phyloP scores from a whole-genome alignment of 345 rosid species.

The Euphorbia tirucalli region DNA sequence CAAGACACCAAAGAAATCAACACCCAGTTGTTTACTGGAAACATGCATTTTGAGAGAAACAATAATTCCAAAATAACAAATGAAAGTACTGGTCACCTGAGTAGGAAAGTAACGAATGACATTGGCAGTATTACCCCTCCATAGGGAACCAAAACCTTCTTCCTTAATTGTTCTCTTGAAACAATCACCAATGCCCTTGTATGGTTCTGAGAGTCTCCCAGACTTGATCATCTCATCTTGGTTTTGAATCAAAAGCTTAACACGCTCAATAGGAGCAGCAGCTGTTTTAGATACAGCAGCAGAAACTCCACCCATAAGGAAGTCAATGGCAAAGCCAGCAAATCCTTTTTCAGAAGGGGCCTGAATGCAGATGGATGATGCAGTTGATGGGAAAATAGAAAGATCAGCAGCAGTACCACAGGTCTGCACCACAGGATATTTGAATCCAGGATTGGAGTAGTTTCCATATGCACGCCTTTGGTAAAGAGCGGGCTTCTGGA shows the following conservation, averaged over 20 bases:
- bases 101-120: slow-evolving; percentile 39
- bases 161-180: slow-evolving; percentile 26
- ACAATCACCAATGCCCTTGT: slow-evolving; percentile 36
- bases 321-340: slow-evolving; percentile 33
- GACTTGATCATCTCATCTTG: slow-evolving; percentile 37
- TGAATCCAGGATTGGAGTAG: slow-evolving; percentile 64
- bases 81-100: slow-evolving; percentile 18
- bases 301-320: slow-evolving; percentile 41
- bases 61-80: not conserved
- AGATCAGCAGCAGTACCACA: slow-evolving; percentile 29
- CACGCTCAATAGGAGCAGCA: slow-evolving; percentile 39
- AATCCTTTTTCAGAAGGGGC: slow-evolving; percentile 36
- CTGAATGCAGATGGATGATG: slow-evolving; percentile 24
- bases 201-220: slow-evolving; percentile 37
- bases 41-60: not conserved
- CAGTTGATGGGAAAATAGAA: slow-evolving; percentile 27
- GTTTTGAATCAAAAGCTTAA: slow-evolving; percentile 36
- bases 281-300: slow-evolving; percentile 39
- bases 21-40: not conserved
- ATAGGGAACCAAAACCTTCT: slow-evolving; percentile 26
- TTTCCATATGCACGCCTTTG: slow-evolving; percentile 58
- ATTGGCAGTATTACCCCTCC: slow-evolving; percentile 41
- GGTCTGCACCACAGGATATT: slow-evolving; percentile 37
- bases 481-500: slow-evolving; percentile 48
- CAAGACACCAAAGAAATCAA: not conserved